Evolutionary conservation across 2,329 filamentous ascomycete species (phyloP).

Genomic region (Calonectria crousiana): DNA sequence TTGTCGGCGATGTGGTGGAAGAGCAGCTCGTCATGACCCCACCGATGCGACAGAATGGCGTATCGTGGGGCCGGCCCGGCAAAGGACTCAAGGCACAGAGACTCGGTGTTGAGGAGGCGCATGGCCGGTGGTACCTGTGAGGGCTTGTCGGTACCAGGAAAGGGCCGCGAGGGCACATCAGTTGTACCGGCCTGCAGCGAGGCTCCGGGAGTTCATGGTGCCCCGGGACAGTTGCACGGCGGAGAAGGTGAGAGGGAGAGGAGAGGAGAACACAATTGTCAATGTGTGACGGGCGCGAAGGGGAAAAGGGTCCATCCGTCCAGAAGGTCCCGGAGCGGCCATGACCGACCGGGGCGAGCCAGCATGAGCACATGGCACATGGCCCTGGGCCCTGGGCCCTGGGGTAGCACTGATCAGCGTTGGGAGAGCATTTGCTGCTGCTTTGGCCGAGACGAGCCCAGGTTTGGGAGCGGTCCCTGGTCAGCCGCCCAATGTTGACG

Average conservation of each 20-base stretch:
- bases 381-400: constrained; percentile 7
- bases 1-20: constrained; percentile 21
- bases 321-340: constrained; percentile 2
- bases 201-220: constrained; percentile 14
- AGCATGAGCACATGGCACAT: constrained; percentile 13
- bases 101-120: constrained; percentile 35
- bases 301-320: not conserved
- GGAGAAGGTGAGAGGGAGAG: not conserved
- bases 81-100: constrained; percentile 29
- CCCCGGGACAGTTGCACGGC: not conserved
- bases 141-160: not conserved
- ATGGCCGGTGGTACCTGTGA: constrained; percentile 21
- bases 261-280: not conserved
- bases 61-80: constrained; percentile 28
- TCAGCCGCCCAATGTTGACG: constrained; percentile 13
- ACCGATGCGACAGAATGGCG: constrained; percentile 38
- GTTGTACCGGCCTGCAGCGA: constrained; percentile 22
- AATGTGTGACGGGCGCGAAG: constrained; percentile 18
- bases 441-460: constrained; percentile 8
- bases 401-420: constrained; percentile 14
- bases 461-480: constrained; percentile 9
- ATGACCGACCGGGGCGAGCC: constrained; percentile 8
- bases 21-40: constrained; percentile 26
- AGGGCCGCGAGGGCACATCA: constrained; percentile 17
- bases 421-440: not conserved